These are phyloP conservation scores for Halophytophthora batemanensis DNA, from an alignment of 352 stramenopile genomes.

Conservation along the genomic window DNA sequence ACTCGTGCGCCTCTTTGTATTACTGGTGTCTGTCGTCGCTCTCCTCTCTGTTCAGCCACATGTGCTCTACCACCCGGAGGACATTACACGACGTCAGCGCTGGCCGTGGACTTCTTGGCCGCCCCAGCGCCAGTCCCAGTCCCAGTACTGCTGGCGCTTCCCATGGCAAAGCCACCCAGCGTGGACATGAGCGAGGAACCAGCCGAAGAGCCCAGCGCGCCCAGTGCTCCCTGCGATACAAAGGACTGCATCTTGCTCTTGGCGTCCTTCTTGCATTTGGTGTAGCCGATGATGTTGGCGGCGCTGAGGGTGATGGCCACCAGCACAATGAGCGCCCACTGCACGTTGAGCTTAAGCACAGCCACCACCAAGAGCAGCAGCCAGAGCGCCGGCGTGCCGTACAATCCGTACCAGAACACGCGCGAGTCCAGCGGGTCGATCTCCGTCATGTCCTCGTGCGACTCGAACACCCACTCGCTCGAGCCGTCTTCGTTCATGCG, in stretches of 20 bases:
- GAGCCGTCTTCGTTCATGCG: slow-evolving; percentile 94
- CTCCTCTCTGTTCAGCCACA: neutral
- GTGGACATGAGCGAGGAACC: slow-evolving; percentile 77
- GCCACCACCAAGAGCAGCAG: slow-evolving; percentile 88
- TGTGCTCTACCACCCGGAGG: neutral
- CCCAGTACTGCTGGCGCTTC: slow-evolving; percentile 19
- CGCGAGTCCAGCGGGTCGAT: slow-evolving; percentile 87
- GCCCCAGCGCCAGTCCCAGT: slow-evolving; percentile 6
- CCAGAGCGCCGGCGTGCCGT: slow-evolving; percentile 92
- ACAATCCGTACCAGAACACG: slow-evolving; percentile 97
- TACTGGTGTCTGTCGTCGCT: neutral
- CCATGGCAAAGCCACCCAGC: slow-evolving; percentile 64
- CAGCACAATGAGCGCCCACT: slow-evolving; percentile 93
- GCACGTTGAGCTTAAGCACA: slow-evolving; percentile 92
- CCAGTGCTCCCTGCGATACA: slow-evolving; percentile 74
- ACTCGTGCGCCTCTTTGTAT: too few species aligned
- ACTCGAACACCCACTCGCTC: slow-evolving; percentile 97
- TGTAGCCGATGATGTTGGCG: slow-evolving; percentile 98
- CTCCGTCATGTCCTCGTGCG: slow-evolving; percentile 87
- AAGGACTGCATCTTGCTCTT: slow-evolving; percentile 83
- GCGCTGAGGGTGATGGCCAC: slow-evolving; percentile 90
- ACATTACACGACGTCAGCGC: slow-evolving; percentile 41
- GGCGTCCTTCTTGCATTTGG: slow-evolving; percentile 93
- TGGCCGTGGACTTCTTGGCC: slow-evolving; percentile 14
- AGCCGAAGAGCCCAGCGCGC: slow-evolving; percentile 59